Conservation (phyloP, 2,329 filamentous ascomycete species). For the Phaeomoniella chlamydospora region DNA sequence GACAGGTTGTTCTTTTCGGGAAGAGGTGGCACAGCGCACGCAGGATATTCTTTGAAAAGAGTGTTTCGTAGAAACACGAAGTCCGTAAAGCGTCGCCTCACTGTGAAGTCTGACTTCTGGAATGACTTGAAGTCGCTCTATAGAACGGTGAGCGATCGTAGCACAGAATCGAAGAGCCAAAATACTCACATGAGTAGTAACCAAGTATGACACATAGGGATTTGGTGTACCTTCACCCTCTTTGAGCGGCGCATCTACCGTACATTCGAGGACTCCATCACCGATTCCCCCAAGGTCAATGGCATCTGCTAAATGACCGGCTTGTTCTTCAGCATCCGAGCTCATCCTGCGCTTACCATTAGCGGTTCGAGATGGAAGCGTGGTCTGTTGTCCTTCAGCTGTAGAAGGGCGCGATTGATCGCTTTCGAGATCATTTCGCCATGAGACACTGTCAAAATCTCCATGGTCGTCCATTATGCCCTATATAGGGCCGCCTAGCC, state of each 20-base stretch:
- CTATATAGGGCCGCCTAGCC: neutral
- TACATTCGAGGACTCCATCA: constrained; percentile 68
- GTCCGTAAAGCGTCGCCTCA: constrained; percentile 90
- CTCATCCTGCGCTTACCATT: constrained; percentile 35
- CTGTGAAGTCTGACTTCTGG: constrained; percentile 61
- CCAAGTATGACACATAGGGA: constrained; percentile 87
- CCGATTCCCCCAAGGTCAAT: constrained; percentile 51
- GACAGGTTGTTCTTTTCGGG: constrained; percentile 99
- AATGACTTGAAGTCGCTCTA: constrained; percentile 93
- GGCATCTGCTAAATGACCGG: constrained; percentile 34
- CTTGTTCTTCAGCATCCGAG: constrained; percentile 29
- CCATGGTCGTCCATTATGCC: constrained; percentile 35
- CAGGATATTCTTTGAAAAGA: constrained; percentile 73
- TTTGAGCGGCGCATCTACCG: constrained; percentile 71
- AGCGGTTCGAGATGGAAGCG: constrained; percentile 19
- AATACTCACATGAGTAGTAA: constrained; percentile 65
- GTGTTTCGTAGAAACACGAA: constrained; percentile 95
- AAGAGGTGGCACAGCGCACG: constrained; percentile 82
- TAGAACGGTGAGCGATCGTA: constrained; percentile 3
- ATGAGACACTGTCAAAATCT: constrained; percentile 71
- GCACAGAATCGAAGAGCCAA: constrained; percentile 6
- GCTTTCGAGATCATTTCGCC: constrained; percentile 49
- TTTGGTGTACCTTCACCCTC: constrained; percentile 96
- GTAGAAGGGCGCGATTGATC: constrained; percentile 26
- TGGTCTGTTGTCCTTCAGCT: constrained; percentile 13